A percentile compares a stretch with the other conserved stretches of the same genome.
phyloP scores from a whole-genome alignment of 2,329 filamentous ascomycete genomes.

The Bisporella sp. region DNA sequence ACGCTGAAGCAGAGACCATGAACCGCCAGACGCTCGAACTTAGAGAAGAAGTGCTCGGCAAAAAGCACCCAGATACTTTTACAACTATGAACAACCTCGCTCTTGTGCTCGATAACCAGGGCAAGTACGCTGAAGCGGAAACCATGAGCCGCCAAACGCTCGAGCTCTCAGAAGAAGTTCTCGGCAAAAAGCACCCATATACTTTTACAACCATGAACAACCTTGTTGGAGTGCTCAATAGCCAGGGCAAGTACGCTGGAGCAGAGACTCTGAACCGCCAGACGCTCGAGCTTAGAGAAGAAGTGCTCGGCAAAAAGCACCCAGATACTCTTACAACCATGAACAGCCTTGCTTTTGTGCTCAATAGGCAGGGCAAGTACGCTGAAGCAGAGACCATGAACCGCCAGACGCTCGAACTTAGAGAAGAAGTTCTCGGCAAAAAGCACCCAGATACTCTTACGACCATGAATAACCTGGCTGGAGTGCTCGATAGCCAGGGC shows the following conservation, averaged over 20 bases:
- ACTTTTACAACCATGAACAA: neutral
- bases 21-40: neutral
- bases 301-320: neutral
- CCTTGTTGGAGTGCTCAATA: neutral
- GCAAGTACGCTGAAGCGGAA: neutral
- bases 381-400: too few species aligned
- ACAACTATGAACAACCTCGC: neutral
- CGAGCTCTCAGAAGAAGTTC: neutral
- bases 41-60: neutral
- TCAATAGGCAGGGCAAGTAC: too few species aligned
- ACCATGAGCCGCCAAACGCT: neutral
- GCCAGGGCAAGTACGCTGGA: too few species aligned
- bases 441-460: neutral
- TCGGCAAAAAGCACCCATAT: neutral
- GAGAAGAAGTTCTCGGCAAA: neutral
- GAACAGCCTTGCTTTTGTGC: neutral
- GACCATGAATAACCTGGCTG: neutral
- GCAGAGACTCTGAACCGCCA: neutral
- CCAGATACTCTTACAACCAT: neutral
- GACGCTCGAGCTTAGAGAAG: neutral
- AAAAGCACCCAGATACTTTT: neutral
- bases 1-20: neutral
- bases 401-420: neutral
- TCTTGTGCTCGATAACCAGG: neutral
- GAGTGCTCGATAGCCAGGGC: too few species aligned